Base-by-base conservation (phyloP, 805 yeast genomes). In the Candida schatavii region DNA sequence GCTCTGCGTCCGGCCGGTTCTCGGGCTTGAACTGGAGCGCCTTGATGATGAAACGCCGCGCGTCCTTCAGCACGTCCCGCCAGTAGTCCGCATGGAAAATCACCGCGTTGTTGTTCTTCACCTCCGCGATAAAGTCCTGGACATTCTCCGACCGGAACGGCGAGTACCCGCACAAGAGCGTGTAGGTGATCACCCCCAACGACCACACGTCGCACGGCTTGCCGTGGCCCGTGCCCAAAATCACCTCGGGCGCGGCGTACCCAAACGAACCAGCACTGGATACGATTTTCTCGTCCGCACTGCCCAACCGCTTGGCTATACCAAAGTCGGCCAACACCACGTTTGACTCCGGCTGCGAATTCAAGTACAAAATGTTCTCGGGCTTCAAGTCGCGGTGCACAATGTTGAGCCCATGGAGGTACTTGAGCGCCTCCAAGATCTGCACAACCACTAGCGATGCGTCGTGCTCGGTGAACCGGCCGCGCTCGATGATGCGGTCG, bases 171-270 rank as follows among this genome's bases (percentile, higher is more conserved):
- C 93, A 88, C 35, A 91, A 71, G 35, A 90, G 66, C 0, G 97
- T 90, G 62, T 88, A 93, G 0, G 96, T 80, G 35, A 91, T 88
- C 6, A 91, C 95, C 27, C 99, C 99, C 30, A 91, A 59, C 1
- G 96, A 85, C 99, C 99, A 91, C 42, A 91, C 78, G 61, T 91
- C 99, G 65, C 97, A 91, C 1, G 97, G 91, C 55, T 86, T 88
- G 30, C 97, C 96, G 64, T 91, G 97, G 6, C 97, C 98, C 30
- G 73, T 70, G 13, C 85, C 81, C 32, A 81, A 66, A 29, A 91
- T 74, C 5, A 91, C 89, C 57, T 91, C 99, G 0, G 99, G 99
- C 0, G 98, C 98, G 26, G 96, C 97, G 61, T 91, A 91, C 1
- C 99, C 98, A 63, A 88, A 82, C 1, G 96, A 86, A 1, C 98